Percentiles rank a stretch among this genome's conserved stretches.
phyloP scores from a whole-genome alignment of 805 yeast genomes.

The Lipomyces chichibuensis region DNA sequence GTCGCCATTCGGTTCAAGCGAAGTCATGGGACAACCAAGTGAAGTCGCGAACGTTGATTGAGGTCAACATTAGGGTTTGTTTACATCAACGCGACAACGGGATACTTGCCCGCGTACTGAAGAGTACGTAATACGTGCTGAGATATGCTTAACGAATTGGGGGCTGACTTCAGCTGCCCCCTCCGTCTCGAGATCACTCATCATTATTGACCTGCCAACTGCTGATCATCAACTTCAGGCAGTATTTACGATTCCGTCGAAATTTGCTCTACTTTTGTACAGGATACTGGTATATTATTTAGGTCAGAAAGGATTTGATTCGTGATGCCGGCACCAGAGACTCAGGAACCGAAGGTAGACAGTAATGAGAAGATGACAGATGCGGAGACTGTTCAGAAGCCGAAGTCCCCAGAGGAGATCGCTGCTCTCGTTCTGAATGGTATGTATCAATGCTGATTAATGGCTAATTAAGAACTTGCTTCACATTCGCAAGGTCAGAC shows the following conservation, averaged over 20 bases:
- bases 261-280: neutral
- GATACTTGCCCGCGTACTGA: neutral
- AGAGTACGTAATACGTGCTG: neutral
- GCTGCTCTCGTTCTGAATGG: conserved; percentile 29
- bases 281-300: neutral
- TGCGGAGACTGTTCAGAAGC: conserved; percentile 12
- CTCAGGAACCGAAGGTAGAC: conserved; percentile 1
- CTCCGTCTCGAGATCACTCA: neutral
- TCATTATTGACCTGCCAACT: neutral
- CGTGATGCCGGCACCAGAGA: conserved; percentile 9
- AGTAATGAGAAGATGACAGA: conserved; percentile 28
- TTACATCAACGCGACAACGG: neutral
- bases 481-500: neutral
- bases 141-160: neutral
- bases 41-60: neutral
- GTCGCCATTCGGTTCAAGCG: conserved; percentile 13
- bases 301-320: neutral
- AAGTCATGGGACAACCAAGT: neutral
- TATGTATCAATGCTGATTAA: conserved; percentile 7
- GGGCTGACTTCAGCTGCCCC: neutral
- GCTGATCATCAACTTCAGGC: neutral
- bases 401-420: conserved; percentile 23
- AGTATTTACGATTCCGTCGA: neutral
- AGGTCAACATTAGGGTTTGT: neutral
- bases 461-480: neutral